Base-by-base conservation (phyloP, 768 basidiomycete species). In the Tylopilus felleus region DNA sequence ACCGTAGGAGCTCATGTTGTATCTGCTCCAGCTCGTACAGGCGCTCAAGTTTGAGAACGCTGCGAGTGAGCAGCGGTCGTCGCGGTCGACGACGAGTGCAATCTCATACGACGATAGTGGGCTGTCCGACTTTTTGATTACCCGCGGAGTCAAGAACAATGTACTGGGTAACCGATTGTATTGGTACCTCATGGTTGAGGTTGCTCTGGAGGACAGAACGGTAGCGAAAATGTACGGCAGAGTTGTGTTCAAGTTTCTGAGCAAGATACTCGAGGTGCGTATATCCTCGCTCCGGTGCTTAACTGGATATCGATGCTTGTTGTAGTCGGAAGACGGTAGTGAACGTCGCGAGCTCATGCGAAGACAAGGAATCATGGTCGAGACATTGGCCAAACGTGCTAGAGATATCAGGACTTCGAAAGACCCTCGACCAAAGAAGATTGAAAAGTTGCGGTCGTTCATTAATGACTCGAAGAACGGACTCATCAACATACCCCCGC, bases 121-220 rank as follows among this genome's bases (percentile, higher is more conserved):
- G 1, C 77, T 99, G 9, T 87, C 94, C 1, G 93, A 96, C 61
- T 98, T 98, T 67, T 76, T 99, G 46, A 90, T 98, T 48, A 72
- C 81, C 7, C 81, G 95, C 21, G 92, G 91, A 17, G 91, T 93
- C 13, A 76, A 80, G 59, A 96, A 96, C 63, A 77, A 77, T 3
- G 79, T 96, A 1, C 75, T 99, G 2, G 97, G 95, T 0, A 98
- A 98, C 62, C 80, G 91, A 23, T 76, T 98, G 59, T 90, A 96
- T 67, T 98, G 97, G 97, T 99, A 98, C 63, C 83, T 98, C 51
- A 93, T 94, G 83, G 95, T 98, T 5, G 97, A 98, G 67, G 86
- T 93, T 17, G 90, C 92, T 21, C 73, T 91, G 42, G 91, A 94
- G 63, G 92, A 94, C 65, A 84, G 85, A 55, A 76, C 84, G 22